Percentiles rank a stretch among this genome's conserved stretches.
These are phyloP conservation scores for Rhizopogon rudus DNA, from an alignment of 768 basidiomycete genomes.

Conservation along the genomic window DNA sequence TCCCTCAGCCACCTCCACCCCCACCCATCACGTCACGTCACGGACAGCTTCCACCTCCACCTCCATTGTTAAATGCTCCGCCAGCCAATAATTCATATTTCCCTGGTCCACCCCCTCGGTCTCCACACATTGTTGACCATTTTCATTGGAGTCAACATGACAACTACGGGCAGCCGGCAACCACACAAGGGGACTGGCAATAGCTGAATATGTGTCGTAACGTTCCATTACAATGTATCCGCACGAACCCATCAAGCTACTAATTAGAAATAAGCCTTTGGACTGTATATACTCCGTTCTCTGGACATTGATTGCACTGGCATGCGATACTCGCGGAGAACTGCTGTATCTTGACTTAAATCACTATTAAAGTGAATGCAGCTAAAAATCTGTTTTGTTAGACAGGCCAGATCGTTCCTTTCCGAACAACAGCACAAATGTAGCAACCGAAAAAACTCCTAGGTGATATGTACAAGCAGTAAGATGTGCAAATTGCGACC, in stretches of 20 bases:
- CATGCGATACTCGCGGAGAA: no score
- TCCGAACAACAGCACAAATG: no score
- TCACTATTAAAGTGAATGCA: no score
- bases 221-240: conserved; percentile 9
- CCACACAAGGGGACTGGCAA: conserved; percentile 22
- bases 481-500: background rate
- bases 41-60: conserved; percentile 17
- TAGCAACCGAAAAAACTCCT: no score
- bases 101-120: conserved; percentile 37
- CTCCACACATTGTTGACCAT: conserved; percentile 20
- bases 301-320: no score
- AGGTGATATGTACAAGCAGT: no score
- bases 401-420: no score
- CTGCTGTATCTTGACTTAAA: no score
- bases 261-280: conserved; percentile 7
- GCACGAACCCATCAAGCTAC: background rate
- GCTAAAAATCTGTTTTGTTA: no score
- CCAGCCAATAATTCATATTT: conserved; percentile 28
- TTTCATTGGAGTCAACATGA: conserved; percentile 12
- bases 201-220: conserved; percentile 11
- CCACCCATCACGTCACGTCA: conserved; percentile 24
- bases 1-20: conserved; percentile 30
- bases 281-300: conserved; percentile 5
- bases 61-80: conserved; percentile 13
- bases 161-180: conserved; percentile 27